Conservation (phyloP, 2,329 filamentous ascomycete genomes). For the Torrubiellomyces zombiae region DNA sequence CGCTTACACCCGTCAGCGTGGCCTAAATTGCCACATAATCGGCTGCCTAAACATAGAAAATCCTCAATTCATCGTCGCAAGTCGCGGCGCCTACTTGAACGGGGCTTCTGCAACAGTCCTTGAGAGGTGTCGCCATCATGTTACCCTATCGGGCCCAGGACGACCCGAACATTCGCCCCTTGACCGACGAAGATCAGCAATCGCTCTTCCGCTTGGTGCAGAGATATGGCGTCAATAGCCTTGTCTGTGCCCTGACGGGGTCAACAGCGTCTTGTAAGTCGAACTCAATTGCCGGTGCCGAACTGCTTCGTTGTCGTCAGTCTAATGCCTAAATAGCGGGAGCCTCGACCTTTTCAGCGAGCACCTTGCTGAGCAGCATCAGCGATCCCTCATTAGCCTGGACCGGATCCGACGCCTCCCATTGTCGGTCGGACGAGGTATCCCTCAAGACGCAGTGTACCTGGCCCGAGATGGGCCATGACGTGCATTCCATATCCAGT, state of each 20-base stretch:
- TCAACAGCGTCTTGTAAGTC: slow-evolving; percentile 20
- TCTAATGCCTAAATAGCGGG: slow-evolving; percentile 13
- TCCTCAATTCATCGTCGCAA: no score
- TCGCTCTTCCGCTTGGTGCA: slow-evolving; percentile 18
- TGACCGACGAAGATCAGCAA: slow-evolving; percentile 22
- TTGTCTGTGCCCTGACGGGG: slow-evolving; percentile 19
- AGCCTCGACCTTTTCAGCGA: slow-evolving; percentile 22
- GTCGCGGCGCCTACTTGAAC: no score
- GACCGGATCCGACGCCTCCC: slow-evolving; percentile 23
- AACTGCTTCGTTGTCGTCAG: not conserved
- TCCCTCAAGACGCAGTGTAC: slow-evolving; percentile 22
- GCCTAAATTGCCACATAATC: no score
- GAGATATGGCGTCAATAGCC: slow-evolving; percentile 20
- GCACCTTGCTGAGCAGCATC: slow-evolving; percentile 22
- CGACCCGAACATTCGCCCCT: slow-evolving; percentile 17
- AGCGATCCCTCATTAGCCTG: slow-evolving; percentile 24
- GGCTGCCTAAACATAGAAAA: no score
- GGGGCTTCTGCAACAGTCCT: no score
- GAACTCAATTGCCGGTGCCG: not conserved
- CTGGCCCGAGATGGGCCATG: slow-evolving; percentile 18
- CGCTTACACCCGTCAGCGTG: no score
- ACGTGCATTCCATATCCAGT: slow-evolving; percentile 18
- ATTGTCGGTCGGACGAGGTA: slow-evolving; percentile 20
- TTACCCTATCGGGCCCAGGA: slow-evolving; percentile 18
- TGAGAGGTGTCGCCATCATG: no score